Evolutionary conservation across 768 basidiomycete species (phyloP), one percentile per base, ranked within the genome.

Genomic region (Albatrellus ellisii): DNA sequence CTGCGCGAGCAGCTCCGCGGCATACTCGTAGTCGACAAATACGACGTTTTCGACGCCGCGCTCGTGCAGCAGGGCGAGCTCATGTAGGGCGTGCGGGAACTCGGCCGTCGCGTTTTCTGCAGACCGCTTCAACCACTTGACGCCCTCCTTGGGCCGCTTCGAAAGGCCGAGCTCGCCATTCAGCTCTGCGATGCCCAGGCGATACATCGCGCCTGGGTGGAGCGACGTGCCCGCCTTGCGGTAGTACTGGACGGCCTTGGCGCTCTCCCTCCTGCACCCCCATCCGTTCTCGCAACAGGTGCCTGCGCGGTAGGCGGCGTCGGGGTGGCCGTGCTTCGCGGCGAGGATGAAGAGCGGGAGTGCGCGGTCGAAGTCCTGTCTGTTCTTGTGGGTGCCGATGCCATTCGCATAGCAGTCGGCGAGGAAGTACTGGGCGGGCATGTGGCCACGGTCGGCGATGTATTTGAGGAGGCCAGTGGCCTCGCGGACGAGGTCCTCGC

Each of bases 251-350:
- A 97, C 62, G 0, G 94, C 90, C 56, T 97, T 97, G 33, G 80
- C 79, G 14, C 77, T 80, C 61, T 98, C 95, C 11, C 90, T 73
- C 39, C 94, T 69, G 58, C 90, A 94, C 5, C 95, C 95, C 95
- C 94, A 98, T 22, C 92, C 95, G 53, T 97, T 92, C 70, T 99
- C 95, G 61, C 89, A 95, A 58, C 95, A 99, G 2, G 92, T 92
- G 25, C 91, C 95, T 0, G 92, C 85, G 24, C 94, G 84, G 62
- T 91, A 99, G 4, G 88, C 77, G 12, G 90, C 92, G 53, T 97
- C 92, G 2, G 90, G 82, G 57, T 98, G 94, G 12, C 89, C 86
- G 54, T 98, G 95, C 62, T 99, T 99, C 26, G 94, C 88, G 1
- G 94, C 89, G 27, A 95, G 76, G 12, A 94, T 80, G 56, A 98